A percentile compares a stretch with the other conserved stretches of the same genome.
Evolutionary conservation across 495 filamentous ascomycete genomes (phyloP).

Genomic region (Aspergillus olivimuriae): DNA sequence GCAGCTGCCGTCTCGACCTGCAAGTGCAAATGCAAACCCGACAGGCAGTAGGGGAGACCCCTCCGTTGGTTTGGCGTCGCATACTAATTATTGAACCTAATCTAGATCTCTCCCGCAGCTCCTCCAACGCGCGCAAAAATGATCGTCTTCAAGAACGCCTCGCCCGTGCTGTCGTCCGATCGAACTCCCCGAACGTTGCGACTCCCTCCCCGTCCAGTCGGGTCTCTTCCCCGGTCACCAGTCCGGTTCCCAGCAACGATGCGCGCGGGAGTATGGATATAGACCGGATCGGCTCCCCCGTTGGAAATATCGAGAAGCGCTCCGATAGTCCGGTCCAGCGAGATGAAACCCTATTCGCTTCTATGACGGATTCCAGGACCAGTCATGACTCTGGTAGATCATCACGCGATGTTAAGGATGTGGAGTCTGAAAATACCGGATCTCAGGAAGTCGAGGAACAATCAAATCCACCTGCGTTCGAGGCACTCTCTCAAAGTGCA

Average conservation of each 20-base stretch:
- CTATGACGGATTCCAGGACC: slow-evolving; percentile 10
- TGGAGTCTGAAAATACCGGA: slow-evolving; percentile 4
- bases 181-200: slow-evolving; percentile 22
- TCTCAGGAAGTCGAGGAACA: slow-evolving; percentile 14
- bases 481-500: no score
- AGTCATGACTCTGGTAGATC: slow-evolving; percentile 31
- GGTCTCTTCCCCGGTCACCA: slow-evolving; percentile 26
- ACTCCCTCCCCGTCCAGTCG: slow-evolving; percentile 30
- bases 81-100: slow-evolving; percentile 18
- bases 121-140: slow-evolving; percentile 50
- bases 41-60: slow-evolving; percentile 21
- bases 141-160: slow-evolving; percentile 82
- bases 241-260: slow-evolving; percentile 30
- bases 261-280: slow-evolving; percentile 36
- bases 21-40: slow-evolving; percentile 19
- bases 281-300: slow-evolving; percentile 20
- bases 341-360: slow-evolving; percentile 7
- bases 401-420: slow-evolving; percentile 13
- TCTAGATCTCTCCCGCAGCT: slow-evolving; percentile 46
- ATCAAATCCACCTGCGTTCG: no score
- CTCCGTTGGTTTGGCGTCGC: no score
- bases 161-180: slow-evolving; percentile 56
- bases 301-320: slow-evolving; percentile 12
- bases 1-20: slow-evolving; percentile 18
- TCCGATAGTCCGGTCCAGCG: slow-evolving; percentile 6